These are phyloP conservation scores for Talaromyces sp. DNA, from an alignment of 2,329 filamentous ascomycete species.

Conservation along the genomic window DNA sequence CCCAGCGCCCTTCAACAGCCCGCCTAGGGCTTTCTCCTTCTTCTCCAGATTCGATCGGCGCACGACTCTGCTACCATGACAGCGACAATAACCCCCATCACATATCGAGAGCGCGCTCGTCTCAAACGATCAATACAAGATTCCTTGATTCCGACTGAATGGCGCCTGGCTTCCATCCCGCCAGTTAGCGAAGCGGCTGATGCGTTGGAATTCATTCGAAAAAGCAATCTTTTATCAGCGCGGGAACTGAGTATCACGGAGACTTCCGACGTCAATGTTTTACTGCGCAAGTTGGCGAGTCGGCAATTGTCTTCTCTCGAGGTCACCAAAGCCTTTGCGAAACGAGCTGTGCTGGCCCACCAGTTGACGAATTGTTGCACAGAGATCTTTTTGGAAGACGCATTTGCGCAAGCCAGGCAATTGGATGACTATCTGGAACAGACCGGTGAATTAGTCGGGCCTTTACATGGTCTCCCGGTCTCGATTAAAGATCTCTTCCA, in stretches of 20 bases:
- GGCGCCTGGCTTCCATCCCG: conserved; percentile 22
- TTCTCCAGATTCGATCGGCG: background rate
- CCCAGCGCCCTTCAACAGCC: background rate
- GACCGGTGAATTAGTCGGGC: conserved; percentile 20
- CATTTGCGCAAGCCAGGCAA: conserved; percentile 16
- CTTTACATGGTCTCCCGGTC: conserved; percentile 25
- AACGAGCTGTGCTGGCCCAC: conserved; percentile 51
- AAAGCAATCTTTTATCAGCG: conserved; percentile 11
- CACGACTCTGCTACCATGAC: background rate
- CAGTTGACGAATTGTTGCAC: conserved; percentile 28
- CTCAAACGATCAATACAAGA: conserved; percentile 22
- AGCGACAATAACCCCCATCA: background rate
- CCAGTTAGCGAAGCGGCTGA: conserved; percentile 19
- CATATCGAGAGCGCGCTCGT: conserved; percentile 22
- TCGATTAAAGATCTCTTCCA: conserved; percentile 27
- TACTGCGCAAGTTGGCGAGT: conserved; percentile 35
- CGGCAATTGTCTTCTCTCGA: conserved; percentile 41
- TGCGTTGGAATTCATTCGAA: conserved; percentile 19
- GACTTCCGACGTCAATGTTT: conserved; percentile 20
- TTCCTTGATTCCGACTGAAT: conserved; percentile 22
- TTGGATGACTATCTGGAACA: conserved; percentile 18
- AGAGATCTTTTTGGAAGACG: conserved; percentile 22
- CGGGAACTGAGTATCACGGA: conserved; percentile 23
- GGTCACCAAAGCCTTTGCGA: conserved; percentile 51
- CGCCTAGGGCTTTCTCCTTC: background rate